Conservation (phyloP, 208 protist genomes). For the Trypanosoma vivax region DNA sequence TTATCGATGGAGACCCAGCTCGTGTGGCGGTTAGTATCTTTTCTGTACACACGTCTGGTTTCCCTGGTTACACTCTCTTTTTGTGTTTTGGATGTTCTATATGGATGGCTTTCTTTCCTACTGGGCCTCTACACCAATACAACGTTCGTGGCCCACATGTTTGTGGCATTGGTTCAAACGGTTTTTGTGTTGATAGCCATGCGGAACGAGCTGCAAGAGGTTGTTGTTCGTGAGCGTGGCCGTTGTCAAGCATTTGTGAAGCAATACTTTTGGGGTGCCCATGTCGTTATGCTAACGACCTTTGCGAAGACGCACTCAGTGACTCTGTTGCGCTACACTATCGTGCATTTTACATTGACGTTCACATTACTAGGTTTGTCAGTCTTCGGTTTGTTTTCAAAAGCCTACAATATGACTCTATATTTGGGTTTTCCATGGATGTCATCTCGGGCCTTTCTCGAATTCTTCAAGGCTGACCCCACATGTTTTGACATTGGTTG, state of each 20-base stretch:
- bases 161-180: constrained; percentile 55
- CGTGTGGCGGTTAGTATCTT: constrained; percentile 3
- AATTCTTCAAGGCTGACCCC: constrained; percentile 45
- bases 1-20: constrained; percentile 26
- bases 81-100: neutral
- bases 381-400: constrained; percentile 52
- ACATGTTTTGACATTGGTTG: constrained; percentile 13
- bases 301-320: constrained; percentile 47
- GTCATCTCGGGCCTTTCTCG: constrained; percentile 53
- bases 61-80: neutral
- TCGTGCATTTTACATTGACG: constrained; percentile 34
- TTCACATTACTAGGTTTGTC: constrained; percentile 61
- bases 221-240: constrained; percentile 20
- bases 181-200: constrained; percentile 50
- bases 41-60: neutral
- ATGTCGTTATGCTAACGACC: constrained; percentile 27
- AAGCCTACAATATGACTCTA: constrained; percentile 58
- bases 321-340: constrained; percentile 36
- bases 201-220: constrained; percentile 53
- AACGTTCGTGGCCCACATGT: constrained; percentile 57
- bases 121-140: constrained; percentile 36
- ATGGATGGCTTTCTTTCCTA: neutral
- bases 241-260: constrained; percentile 16
- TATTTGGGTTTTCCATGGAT: constrained; percentile 56
- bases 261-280: constrained; percentile 14